phyloP scores from a whole-genome alignment of 768 basidiomycete species.

The Boletus fagicola region DNA sequence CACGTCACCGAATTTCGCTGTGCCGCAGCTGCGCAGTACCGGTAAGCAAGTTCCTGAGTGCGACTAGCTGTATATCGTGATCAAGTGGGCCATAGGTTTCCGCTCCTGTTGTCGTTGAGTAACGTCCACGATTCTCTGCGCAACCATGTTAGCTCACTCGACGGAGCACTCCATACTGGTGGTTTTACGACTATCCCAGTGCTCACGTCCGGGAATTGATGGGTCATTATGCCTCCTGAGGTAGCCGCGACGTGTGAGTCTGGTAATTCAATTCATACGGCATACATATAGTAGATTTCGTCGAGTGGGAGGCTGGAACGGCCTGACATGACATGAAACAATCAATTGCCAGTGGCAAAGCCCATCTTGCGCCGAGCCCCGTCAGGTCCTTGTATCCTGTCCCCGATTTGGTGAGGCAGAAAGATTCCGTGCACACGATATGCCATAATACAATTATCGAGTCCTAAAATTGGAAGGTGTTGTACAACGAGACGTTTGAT shows the following conservation, averaged over 20 bases:
- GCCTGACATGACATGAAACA: background rate
- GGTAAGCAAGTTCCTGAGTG: too few relatives aligned
- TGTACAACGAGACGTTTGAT: slow-evolving; percentile 12
- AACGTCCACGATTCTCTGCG: background rate
- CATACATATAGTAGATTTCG: too few relatives aligned
- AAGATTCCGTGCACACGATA: background rate
- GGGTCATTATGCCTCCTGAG: background rate
- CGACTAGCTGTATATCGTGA: too few relatives aligned
- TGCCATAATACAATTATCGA: background rate
- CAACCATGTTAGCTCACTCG: too few relatives aligned
- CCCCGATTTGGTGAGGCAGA: background rate
- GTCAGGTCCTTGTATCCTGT: background rate
- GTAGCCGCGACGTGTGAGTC: background rate
- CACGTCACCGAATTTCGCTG: background rate
- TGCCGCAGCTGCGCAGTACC: background rate
- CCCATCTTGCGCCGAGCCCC: background rate
- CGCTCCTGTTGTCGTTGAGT: background rate
- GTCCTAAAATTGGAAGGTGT: slow-evolving; percentile 14
- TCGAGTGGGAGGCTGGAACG: too few relatives aligned
- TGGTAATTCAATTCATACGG: too few relatives aligned
- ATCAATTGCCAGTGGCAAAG: background rate
- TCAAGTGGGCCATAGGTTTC: background rate
- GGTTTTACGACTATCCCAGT: background rate
- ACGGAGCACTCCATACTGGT: background rate
- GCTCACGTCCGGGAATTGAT: too few relatives aligned